Percentiles rank a stretch among this genome's conserved stretches.
Conservation (phyloP, 306 rosid genomes). For the Acacia acuminata region DNA sequence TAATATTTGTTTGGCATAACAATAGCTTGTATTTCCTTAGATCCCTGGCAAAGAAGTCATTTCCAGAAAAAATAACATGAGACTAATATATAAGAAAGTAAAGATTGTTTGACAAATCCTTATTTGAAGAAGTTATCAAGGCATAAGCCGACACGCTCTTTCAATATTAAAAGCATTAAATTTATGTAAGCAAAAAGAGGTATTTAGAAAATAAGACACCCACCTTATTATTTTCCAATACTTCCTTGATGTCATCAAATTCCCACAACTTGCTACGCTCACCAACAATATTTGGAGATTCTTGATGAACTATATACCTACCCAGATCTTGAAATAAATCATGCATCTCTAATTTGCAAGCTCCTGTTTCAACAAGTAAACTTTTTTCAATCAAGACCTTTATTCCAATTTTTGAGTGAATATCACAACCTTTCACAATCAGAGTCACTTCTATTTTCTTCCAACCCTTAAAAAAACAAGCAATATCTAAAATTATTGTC, state of each 20-base stretch:
- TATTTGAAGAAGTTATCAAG: too few relatives aligned
- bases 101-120: too few relatives aligned
- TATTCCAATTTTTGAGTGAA: neutral
- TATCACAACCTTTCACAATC: neutral
- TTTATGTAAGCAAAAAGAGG: neutral
- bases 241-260: neutral
- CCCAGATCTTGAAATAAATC: neutral
- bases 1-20: too few relatives aligned
- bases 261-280: neutral
- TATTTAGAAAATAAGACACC: neutral
- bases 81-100: too few relatives aligned
- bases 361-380: neutral
- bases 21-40: too few relatives aligned
- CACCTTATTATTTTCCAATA: neutral
- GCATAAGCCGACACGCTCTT: too few relatives aligned
- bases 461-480: slow-evolving; percentile 7
- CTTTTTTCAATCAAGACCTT: neutral
- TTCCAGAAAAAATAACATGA: too few relatives aligned
- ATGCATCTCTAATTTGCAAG: neutral
- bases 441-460: neutral
- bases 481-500: neutral
- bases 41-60: too few relatives aligned
- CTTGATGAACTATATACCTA: neutral
- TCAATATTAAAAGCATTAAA: neutral
- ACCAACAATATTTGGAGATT: neutral